Base-by-base conservation (phyloP, 805 yeast genomes). In the Zygosaccharomyces kombuchaensis region DNA sequence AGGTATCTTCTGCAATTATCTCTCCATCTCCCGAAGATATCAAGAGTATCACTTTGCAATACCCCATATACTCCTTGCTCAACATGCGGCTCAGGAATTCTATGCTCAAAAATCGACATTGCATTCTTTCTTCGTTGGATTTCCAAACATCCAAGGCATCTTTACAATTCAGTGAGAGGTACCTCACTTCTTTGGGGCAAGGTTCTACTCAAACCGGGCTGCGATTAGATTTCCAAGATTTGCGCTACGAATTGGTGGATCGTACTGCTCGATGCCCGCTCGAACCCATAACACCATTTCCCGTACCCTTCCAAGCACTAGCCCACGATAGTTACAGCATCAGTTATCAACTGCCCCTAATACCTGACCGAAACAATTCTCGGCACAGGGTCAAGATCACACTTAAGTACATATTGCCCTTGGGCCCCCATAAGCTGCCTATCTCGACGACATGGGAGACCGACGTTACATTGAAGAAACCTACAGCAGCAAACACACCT, bases 71-170 rank as follows among this genome's bases (percentile, higher is more conserved):
- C 38, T 60, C 69, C 3, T 39, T 63, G 13, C 37, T 65, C 34
- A 61, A 60, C 41, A 61, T 63, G 57, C 54, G 67, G 48, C 47
- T 65, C 17, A 52, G 66, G 43, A 65, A 63, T 44, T 49, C 57
- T 9, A 39, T 53, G 10, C 39, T 58, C 22, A 55, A 44, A 27
- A 41, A 52, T 6, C 52, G 56, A 29, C 47, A 51, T 27, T 50
- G 51, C 40, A 57, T 62, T 22, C 40, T 59, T 21, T 61, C 68
- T 3, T 63, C 68, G 5, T 47, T 65, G 27, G 69, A 65, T 43
- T 53, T 65, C 36, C 69, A 65, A 45, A 53, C 59, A 2, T 59
- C 65, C 3, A 59, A 57, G 37, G 55, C 61, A 27, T 48, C 57
- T 9, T 26, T 46, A 10, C 57, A 55, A 45, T 40, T 60, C 34